Evolutionary conservation across 805 yeast genomes (phyloP).

Genomic region (Ogataea thermomethanolica): DNA sequence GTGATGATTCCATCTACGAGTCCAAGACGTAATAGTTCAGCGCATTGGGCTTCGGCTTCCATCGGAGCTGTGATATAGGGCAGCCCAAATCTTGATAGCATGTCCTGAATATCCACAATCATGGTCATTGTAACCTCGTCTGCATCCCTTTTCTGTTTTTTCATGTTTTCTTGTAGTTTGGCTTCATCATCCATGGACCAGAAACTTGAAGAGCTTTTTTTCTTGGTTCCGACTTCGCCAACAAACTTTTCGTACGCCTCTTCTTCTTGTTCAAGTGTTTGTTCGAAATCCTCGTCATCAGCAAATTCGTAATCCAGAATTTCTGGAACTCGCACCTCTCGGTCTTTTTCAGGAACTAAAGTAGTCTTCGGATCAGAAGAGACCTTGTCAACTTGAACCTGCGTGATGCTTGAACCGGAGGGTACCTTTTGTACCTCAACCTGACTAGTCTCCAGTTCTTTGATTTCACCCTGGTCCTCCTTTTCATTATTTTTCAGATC

Average conservation of each 20-base stretch:
- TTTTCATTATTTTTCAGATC: neutral
- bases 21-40: conserved; percentile 60
- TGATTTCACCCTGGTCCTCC: neutral
- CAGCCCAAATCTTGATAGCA: conserved; percentile 82
- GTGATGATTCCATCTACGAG: conserved; percentile 94
- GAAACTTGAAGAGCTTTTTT: conserved; percentile 19
- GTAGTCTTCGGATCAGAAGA: neutral
- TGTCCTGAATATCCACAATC: conserved; percentile 88
- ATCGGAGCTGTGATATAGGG: conserved; percentile 95
- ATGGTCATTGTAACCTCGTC: conserved; percentile 86
- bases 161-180: conserved; percentile 55
- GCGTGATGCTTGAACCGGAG: too few species aligned
- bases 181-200: conserved; percentile 42
- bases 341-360: neutral
- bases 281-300: conserved; percentile 72
- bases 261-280: conserved; percentile 66
- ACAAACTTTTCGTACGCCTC: conserved; percentile 67
- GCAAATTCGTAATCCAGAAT: conserved; percentile 59
- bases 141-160: conserved; percentile 75
- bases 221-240: conserved; percentile 27
- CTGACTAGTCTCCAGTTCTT: too few species aligned
- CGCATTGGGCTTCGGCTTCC: conserved; percentile 99
- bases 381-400: too few species aligned
- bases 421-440: too few species aligned
- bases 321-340: neutral